Base-by-base conservation (phyloP, 495 filamentous ascomycete species). In the Aspergillus olivimuriae region DNA sequence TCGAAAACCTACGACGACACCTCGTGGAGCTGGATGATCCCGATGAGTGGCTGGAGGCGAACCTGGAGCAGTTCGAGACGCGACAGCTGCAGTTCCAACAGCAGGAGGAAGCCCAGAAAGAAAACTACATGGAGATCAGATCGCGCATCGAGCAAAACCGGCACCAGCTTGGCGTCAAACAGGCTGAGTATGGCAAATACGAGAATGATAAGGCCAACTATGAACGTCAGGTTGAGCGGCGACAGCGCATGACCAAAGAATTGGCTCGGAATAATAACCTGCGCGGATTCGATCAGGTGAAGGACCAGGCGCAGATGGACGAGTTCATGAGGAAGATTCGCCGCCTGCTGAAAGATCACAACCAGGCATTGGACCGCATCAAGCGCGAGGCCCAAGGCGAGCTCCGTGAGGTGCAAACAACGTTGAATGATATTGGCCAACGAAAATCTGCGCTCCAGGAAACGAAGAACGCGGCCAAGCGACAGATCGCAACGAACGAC, bases 141-240 rank as follows among this genome's bases (percentile, higher is more conserved):
- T 62, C 70, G 12, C 75, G 77, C 17, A 77, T 91, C 4, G 77
- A 84, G 34, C 55, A 63, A 1, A 60, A 65, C 28, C 80, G 84
- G 6, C 61, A 70, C 17, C 56, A 70, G 7, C 66, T 90, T 19
- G 80, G 80, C 3, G 61, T 68, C 30, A 96, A 95, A 61, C 80
- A 88, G 34, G 79, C 82, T 11, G 92, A 96, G 58, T 74, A 81
- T 52, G 92, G 92, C 21, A 87, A 82, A 55, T 80, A 81, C 54
- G 80, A 92, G 61, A 89, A 90, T 6, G 81, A 95, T 58, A 87
- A 89, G 60, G 81, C 83, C 53, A 84, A 83, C 48, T 89, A 91
- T 53, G 88, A 95, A 56, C 78, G 80, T 9, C 84, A 94, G 39
- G 54, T 95, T 4, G 68, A 75, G 47, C 63, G 74, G 18, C 82